Conservation (phyloP, 805 yeast species). For the Ascoidea asiatica region DNA sequence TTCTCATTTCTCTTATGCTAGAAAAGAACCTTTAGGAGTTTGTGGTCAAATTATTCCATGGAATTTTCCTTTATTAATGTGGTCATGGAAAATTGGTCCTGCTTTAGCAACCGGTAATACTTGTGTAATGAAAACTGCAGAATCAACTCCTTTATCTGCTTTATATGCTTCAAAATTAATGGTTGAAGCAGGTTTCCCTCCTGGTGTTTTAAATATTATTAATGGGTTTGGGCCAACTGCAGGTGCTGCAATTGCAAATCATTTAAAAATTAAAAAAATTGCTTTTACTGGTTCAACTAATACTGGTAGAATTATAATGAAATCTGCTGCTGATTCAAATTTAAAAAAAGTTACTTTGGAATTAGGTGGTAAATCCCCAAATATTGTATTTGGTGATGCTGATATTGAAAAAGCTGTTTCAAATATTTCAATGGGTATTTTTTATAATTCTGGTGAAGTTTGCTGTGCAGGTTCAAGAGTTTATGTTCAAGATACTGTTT, state of each 20-base stretch:
- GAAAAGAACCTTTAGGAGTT: conserved; percentile 87
- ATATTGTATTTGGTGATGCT: conserved; percentile 78
- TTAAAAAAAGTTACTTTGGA: conserved; percentile 88
- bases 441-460: conserved; percentile 90
- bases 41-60: conserved; percentile 95
- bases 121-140: conserved; percentile 81
- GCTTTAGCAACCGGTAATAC: conserved; percentile 87
- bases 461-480: conserved; percentile 93
- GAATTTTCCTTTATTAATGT: conserved; percentile 93
- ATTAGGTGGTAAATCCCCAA: conserved; percentile 95
- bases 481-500: conserved; percentile 73
- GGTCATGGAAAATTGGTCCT: conserved; percentile 91
- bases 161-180: conserved; percentile 56
- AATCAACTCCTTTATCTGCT: conserved; percentile 84
- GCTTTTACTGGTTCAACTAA: conserved; percentile 96
- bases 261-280: conserved; percentile 73
- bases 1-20: conserved; percentile 63
- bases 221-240: conserved; percentile 80
- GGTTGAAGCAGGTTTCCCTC: conserved; percentile 79
- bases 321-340: conserved; percentile 64
- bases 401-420: conserved; percentile 64
- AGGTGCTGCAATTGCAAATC: conserved; percentile 69
- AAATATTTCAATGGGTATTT: conserved; percentile 70
- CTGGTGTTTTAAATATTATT: conserved; percentile 80
- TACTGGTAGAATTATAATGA: conserved; percentile 76